Evolutionary conservation across 441 rosid species (phyloP), one percentile per base, ranked within the genome.

Genomic region (Adansonia madagascariensis): DNA sequence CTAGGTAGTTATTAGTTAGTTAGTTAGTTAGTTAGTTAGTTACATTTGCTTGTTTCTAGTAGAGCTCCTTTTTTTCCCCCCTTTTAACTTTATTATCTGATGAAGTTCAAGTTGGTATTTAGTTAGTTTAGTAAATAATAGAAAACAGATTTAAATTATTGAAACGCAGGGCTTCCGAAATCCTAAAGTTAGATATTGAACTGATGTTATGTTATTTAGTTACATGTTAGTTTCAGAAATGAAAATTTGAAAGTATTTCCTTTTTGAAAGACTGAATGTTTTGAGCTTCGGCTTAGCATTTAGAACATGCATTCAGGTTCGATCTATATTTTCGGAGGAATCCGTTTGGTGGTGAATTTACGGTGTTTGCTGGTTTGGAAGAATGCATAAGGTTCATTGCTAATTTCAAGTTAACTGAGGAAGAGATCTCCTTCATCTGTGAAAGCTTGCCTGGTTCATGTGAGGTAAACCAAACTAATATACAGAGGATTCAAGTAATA

Each of bases 331-430:
- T 92, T 76, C 94, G 96, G 79, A 92, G 79, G 92, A 92, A 88
- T 78, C 96, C 97, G 0, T 93, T 93, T 79, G 94, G 94, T 71
- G 98, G 96, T 27, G 99, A 93, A 75, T 93, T 89, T 66, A 92
- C 99, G 1, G 81, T 95, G 56, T 95, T 93, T 88, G 97, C 97
- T 72, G 96, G 98, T 49, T 86, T 95, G 76, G 99, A 93, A 75
- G 99, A 95, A 81, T 95, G 99, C 83, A 86, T 95, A 20, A 88
- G 86, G 85, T 85, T 95, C 66, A 84, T 95, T 31, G 97, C 98
- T 61, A 94, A 89, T 88, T 94, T 92, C 89, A 95, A 85, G 79
- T 80, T 95, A 64, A 84, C 76, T 0, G 91, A 93, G 73, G 94
- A 89, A 5, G 97, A 95, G 68, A 91, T 94, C 68, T 74, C 85